Base-by-base conservation (phyloP, 495 filamentous ascomycete species). In the Penicillium roqueforti region DNA sequence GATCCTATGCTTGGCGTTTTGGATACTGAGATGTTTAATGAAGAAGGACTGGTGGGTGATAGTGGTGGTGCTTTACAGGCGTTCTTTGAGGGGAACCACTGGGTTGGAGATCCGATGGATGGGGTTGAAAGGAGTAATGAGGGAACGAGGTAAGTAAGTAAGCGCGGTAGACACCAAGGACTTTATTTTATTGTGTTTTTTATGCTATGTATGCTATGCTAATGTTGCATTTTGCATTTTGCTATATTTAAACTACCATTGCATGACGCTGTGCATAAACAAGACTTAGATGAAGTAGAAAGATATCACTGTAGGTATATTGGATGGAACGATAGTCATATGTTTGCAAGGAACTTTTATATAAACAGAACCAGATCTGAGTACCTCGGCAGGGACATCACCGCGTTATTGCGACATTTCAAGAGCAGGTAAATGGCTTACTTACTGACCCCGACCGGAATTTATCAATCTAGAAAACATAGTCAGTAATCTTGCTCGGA, bases 351-450 rank as follows among this genome's bases (percentile, higher is more conserved):
- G 10, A 32, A 32, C 28, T 32, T 32, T 32, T 14, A 32, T 32
- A 32, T 13, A 32, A 13, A 11, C 11, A 32, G 10, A 32, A 32
- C 29, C 10, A 32, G 29, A 32, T 5, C 28, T 29, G 29, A 31
- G 3, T 32, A 10, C 10, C 29, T 4, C 11, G 11, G 4, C 3
- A 31, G 10, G 8, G 2, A 16, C 6, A 36, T 36, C 10, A 36
- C n/a, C 14, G 8, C 14, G 7, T 8, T 26, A 3, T 29, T 25
- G 29, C n/a, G 4, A 22, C 3, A 25, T 37, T n/a, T 48, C 46
- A 51, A 32, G 25, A 13, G 25, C 48, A 51, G 9, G 48, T 51
- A 18, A 51, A 51, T 14, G 48, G 48, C 25, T 51, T 51, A 19
- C 48, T 41, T 13, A 51, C 26, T 10, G 48, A 51, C 2, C 48